Base-by-base conservation (phyloP, 164 flowering plant species). In the Litsea cubeba region DNA sequence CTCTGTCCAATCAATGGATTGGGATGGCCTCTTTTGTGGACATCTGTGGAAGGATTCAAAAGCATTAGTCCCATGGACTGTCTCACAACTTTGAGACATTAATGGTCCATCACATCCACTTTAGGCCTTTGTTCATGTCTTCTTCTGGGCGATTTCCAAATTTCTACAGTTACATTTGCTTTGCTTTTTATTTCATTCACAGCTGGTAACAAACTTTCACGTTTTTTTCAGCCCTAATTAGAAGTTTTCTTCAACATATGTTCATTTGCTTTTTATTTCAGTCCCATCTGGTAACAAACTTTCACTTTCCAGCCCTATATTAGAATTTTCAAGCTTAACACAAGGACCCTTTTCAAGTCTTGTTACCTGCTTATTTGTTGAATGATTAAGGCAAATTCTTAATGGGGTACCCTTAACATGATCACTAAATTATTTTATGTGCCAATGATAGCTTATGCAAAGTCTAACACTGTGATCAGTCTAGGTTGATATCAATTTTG, bases 21-120 rank as follows among this genome's bases (percentile, higher is more conserved):
- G 84, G 58, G 84, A 81, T 68, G 69, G 81, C 72, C 79, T 72
- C 23, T 12, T 66, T 66, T 5, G 20, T 54, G 71, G 76, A 14
- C 83, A 82, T 79, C 74, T 73, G 50, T 28, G 66, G 82, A 82
- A 84, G 82, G 63, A 69, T 76, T 81, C 80, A 82, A 80, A 82
- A 79, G 71, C 74, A 69, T 76, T 72, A 28, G 76, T 72, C 71
- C 76, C 83, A 80, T 81, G 76, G 71, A n/a, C 78, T 84, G 85
- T 84, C 87, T 76, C 85, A 30, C 81, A 78, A 57, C 18, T 50
- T 23, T 49, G 28, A 32, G 76, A 74, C 71, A 79, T 73, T 35
- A 40, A 57, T 35, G 70, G 79, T 65, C 30, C 65, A 40, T 40
- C 46, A 40, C 57, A 57, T 18, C 32, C 62, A 54, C n/a, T 54